Evolutionary conservation across 768 basidiomycete species (phyloP).

Genomic region (Psilocybe cyanescens): DNA sequence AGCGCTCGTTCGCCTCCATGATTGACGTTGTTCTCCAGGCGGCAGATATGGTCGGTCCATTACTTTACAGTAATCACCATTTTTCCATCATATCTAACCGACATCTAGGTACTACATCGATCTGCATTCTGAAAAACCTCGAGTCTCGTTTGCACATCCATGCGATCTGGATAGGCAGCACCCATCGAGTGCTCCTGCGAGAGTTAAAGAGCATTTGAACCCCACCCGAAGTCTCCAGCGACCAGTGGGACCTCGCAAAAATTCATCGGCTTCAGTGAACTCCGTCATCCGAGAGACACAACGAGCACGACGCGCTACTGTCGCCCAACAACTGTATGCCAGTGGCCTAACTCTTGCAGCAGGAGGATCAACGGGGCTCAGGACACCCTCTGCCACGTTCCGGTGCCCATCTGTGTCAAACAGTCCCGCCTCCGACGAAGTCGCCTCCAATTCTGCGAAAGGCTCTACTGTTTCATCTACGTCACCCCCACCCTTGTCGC

Average conservation of each 20-base stretch:
- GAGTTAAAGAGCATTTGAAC: slow-evolving; percentile 9
- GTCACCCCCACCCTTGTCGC: slow-evolving; percentile 14
- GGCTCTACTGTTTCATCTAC: slow-evolving; percentile 20
- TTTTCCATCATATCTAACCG: neutral
- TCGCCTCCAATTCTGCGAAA: slow-evolving; percentile 9
- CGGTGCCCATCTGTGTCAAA: slow-evolving; percentile 11
- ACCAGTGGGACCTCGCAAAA: slow-evolving; percentile 20
- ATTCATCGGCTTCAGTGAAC: slow-evolving; percentile 12
- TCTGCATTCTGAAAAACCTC: slow-evolving; percentile 25
- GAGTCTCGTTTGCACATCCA: slow-evolving; percentile 28
- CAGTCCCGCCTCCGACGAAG: slow-evolving; percentile 16
- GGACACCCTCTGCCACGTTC: slow-evolving; percentile 1
- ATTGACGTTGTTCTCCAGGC: slow-evolving; percentile 14
- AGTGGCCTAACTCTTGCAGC: slow-evolving; percentile 19
- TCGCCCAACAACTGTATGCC: slow-evolving; percentile 30
- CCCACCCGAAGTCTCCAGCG: slow-evolving; percentile 5
- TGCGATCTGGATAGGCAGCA: slow-evolving; percentile 18
- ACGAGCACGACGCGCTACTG: slow-evolving; percentile 22
- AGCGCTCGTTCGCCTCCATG: neutral
- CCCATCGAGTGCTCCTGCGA: slow-evolving; percentile 19
- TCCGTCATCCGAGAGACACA: slow-evolving; percentile 9
- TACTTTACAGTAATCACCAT: neutral
- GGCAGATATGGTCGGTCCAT: slow-evolving; percentile 25
- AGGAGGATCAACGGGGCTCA: neutral
- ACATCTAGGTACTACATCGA: slow-evolving; percentile 32